Base-by-base conservation (phyloP, 2,329 filamentous ascomycete species). In the Botryotinia calthae region DNA sequence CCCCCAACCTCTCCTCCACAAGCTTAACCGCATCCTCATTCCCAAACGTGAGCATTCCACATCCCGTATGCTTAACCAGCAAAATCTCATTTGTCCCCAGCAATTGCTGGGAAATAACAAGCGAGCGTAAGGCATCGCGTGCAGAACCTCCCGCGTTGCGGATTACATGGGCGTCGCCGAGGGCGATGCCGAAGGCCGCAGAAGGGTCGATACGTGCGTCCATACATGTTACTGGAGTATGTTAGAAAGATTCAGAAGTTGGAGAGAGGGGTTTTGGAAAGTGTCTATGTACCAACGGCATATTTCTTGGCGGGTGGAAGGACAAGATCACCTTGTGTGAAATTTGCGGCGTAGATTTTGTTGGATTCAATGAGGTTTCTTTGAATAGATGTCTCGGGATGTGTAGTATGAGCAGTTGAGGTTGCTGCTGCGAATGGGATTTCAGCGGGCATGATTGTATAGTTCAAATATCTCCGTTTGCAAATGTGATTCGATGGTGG, bases 141-240 rank as follows among this genome's bases (percentile, higher is more conserved):
- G 88, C 90, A 25, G 87, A 89, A 1, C 85, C 92, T 4, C 91
- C 91, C 16, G 90, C 91, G 76, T 94, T 95, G 73, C 92, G 89
- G 74, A 94, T 91, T 46, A 94, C 88, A 81, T 96, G 93, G 0
- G 93, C 93, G 76, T 94, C 91, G 58, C 93, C 93, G 28, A 93
- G 86, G 31, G 86, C 83, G 73, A 95, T 90, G 14, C 90, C 91
- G 71, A 94, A 91, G 1, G 91, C 91, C 20, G 87, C 84, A 4
- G 88, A 86, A 0, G 93, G 89, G 77, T 95, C 86, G 77, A 90
- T 84, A 69, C 93, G 89, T 8, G 93, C 91, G 79, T 96, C 93
- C 92, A 96, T 96, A 82, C 93, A 96, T 0, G 92, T 93, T 62
- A 95, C 86, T 87, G 42, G 31, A 6, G 2, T 25, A 12, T 68